Conservation (phyloP, 208 protist genomes). For the Acanthamoeba sp. region DNA sequence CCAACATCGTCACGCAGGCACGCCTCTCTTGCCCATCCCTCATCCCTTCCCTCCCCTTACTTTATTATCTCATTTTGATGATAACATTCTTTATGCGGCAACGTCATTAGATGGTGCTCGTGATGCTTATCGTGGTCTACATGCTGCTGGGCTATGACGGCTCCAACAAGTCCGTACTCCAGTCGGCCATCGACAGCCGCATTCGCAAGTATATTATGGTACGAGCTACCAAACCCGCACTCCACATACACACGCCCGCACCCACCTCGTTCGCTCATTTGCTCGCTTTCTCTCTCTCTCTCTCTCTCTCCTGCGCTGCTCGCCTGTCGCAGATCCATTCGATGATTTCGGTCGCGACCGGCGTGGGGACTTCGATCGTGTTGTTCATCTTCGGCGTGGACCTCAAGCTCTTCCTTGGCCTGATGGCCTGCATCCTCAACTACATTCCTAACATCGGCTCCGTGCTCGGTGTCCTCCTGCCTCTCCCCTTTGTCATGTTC, state of each 20-base stretch:
- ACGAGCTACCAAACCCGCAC: no score
- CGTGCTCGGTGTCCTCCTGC: conserved; percentile 48
- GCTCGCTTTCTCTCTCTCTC: not conserved
- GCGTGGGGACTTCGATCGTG: not conserved
- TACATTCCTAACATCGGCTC: conserved; percentile 68
- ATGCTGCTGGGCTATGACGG: conserved; percentile 61
- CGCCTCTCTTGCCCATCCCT: not conserved
- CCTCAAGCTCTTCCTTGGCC: not conserved
- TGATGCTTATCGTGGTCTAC: conserved; percentile 51
- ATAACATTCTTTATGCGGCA: no score
- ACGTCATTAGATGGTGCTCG: conserved; percentile 50
- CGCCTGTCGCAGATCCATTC: conserved; percentile 24
- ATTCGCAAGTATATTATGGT: conserved; percentile 44
- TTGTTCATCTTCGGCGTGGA: conserved; percentile 33
- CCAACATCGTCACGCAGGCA: conserved; percentile 47
- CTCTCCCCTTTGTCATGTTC: conserved; percentile 33
- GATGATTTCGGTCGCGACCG: not conserved
- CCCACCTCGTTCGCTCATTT: not conserved
- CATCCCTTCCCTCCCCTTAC: not conserved
- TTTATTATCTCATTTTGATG: no score
- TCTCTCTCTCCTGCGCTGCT: not conserved
- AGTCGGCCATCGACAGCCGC: not conserved
- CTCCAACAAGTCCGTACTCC: conserved; percentile 55
- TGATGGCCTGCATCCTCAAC: conserved; percentile 36
- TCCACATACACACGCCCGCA: no score